A percentile compares a stretch with the other conserved stretches of the same genome.
Conservation (phyloP, 2,329 filamentous ascomycete genomes). For the Colletotrichum tamarilloi region DNA sequence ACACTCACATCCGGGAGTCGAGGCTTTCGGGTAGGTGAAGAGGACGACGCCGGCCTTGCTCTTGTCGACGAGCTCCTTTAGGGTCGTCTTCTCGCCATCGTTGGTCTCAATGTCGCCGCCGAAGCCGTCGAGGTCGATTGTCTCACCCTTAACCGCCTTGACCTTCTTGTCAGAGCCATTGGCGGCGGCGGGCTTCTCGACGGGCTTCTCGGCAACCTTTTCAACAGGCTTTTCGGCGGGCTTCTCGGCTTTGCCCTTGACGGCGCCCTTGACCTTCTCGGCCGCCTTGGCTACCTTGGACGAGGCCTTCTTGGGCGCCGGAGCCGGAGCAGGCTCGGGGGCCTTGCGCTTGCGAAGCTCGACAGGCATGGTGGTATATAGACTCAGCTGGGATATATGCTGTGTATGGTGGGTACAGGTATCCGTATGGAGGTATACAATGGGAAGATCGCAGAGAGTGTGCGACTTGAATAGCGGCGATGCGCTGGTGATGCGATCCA, state of each 20-base stretch:
- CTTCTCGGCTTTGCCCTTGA: slow-evolving; percentile 41
- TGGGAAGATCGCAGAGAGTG: slow-evolving; percentile 15
- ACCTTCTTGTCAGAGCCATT: slow-evolving; percentile 48
- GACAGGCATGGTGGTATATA: slow-evolving; percentile 60
- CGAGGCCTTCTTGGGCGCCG: slow-evolving; percentile 58
- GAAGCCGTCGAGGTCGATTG: slow-evolving; percentile 68
- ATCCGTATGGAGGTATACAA: not conserved
- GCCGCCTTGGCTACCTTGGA: slow-evolving; percentile 51
- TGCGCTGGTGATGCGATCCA: slow-evolving; percentile 30
- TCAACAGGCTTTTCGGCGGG: slow-evolving; percentile 46
- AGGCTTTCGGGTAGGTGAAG: slow-evolving; percentile 96
- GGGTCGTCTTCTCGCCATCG: slow-evolving; percentile 81
- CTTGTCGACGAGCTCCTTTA: slow-evolving; percentile 83
- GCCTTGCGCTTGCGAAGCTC: slow-evolving; percentile 73
- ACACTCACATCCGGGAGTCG: slow-evolving; percentile 91
- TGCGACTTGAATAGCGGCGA: slow-evolving; percentile 11
- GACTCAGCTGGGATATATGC: not conserved
- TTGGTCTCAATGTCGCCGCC: slow-evolving; percentile 85
- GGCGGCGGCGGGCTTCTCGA: slow-evolving; percentile 43
- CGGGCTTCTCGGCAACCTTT: slow-evolving; percentile 45
- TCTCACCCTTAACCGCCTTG: slow-evolving; percentile 65
- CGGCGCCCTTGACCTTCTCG: slow-evolving; percentile 48
- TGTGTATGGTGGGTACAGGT: slow-evolving; percentile 2
- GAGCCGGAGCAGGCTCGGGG: slow-evolving; percentile 56
- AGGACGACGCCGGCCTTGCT: slow-evolving; percentile 89